Base-by-base conservation (phyloP, 768 basidiomycete species). In the Auricularia auricula-judae region DNA sequence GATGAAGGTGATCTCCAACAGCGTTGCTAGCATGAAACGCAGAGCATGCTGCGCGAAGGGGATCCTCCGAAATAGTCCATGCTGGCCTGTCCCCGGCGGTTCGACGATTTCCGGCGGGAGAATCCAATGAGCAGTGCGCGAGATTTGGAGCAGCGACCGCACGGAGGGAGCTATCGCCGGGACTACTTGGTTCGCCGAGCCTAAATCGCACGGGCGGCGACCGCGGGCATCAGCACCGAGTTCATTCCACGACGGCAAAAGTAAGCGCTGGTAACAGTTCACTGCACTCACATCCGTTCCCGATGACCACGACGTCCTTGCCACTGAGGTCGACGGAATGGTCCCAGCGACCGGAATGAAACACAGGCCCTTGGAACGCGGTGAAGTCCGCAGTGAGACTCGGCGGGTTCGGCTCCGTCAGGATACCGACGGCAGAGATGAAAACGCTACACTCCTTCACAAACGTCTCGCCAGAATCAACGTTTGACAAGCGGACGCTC, bases 221-320 rank as follows among this genome's bases (percentile, higher is more conserved):
- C 29, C 29, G 29, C 29, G 29, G 29, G 29, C 29, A 29, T 29
- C 29, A 29, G 29, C 29, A 29, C 2, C 29, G 29, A 29, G 29
- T 29, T 29, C 29, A 29, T 29, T 29, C 29, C 29, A 29, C 29
- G 29, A 29, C 29, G 29, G 29, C 29, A 29, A 29, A 29, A 29
- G 29, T 29, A 29, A 29, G 29, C 29, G 29, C 29, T 29, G 29
- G 29, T 29, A 29, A 29, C 29, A 29, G 29, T 29, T 29, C 29
- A 29, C 29, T 29, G 29, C 29, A 64, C 63, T 59, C 34, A 65
- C 71, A 72, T 36, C 71, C 71, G 47, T 72, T 72, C 11, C 71
- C 71, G 35, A 72, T 65, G 5, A 72, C 60, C 35, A 71, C 67
- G 42, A 71, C 66, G 54, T 69, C 43, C 64, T 72, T 72, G 59